A percentile compares a stretch with the other conserved stretches of the same genome.
These are phyloP conservation scores for Colletotrichum ledebouriae DNA, from an alignment of 2,329 filamentous ascomycete species.

Conservation along the genomic window DNA sequence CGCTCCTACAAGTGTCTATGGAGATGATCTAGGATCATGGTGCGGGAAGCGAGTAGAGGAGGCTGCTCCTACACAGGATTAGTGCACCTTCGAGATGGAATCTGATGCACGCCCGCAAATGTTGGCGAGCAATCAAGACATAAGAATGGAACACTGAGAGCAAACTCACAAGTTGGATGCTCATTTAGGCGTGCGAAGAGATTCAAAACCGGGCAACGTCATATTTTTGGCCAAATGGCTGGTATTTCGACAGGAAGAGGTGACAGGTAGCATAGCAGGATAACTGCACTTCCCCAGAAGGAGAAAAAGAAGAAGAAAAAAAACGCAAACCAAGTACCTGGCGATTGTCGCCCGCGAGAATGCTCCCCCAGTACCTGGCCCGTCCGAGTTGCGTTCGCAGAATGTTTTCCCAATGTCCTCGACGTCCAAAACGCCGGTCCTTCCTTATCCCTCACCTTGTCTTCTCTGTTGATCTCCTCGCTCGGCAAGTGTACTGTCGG, in stretches of 20 bases:
- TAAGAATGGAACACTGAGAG: not conserved
- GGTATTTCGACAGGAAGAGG: constrained; percentile 2
- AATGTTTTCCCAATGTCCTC: not conserved
- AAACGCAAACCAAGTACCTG: constrained; percentile 19
- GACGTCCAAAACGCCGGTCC: not conserved
- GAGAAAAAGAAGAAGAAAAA: constrained; percentile 7
- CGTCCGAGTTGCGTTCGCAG: constrained; percentile 5
- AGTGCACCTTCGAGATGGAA: too few species aligned
- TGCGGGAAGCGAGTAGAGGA: too few species aligned
- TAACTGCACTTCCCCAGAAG: not conserved
- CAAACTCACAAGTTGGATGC: not conserved
- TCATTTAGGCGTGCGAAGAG: not conserved
- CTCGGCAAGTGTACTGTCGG: not conserved
- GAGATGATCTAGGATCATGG: too few species aligned
- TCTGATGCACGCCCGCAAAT: too few species aligned
- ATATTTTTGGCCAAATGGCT: constrained; percentile 1
- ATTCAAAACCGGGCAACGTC: not conserved
- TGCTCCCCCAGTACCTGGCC: constrained; percentile 27
- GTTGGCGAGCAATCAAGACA: not conserved
- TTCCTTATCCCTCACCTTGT: not conserved
- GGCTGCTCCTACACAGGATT: too few species aligned
- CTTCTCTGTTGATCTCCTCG: not conserved
- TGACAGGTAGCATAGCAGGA: constrained; percentile 2
- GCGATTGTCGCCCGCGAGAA: constrained; percentile 20
- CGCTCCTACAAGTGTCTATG: too few species aligned